A percentile compares a stretch with the other conserved stretches of the same genome.
Evolutionary conservation across 306 rosid species (phyloP).

Genomic region (Canavalia ensiformis): DNA sequence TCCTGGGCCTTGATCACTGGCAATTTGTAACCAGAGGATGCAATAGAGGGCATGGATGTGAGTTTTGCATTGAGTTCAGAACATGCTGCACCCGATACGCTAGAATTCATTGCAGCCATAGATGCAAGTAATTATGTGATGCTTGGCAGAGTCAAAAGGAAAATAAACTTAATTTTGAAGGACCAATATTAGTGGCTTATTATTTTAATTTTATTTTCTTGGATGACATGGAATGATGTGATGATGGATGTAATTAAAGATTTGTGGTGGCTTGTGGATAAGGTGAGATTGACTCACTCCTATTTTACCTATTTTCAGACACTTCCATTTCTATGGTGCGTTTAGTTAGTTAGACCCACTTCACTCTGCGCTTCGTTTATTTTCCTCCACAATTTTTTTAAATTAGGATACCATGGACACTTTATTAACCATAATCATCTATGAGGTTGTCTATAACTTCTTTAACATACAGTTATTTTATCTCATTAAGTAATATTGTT

Average conservation of each 20-base stretch:
- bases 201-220: conserved; percentile 6
- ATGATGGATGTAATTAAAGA: conserved; percentile 43
- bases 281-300: conserved; percentile 87
- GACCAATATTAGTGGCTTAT: not conserved
- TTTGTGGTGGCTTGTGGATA: conserved; percentile 94
- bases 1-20: conserved; percentile 76
- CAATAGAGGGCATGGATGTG: conserved; percentile 52
- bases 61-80: conserved; percentile 64
- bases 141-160: not conserved
- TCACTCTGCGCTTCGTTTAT: too few species aligned
- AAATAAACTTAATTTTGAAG: conserved; percentile 13
- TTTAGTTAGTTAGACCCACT: conserved; percentile 60
- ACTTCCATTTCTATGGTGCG: conserved; percentile 41
- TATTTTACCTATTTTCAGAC: conserved; percentile 46
- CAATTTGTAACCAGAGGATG: conserved; percentile 54
- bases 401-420: too few species aligned
- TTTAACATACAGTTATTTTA: too few species aligned
- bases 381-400: too few species aligned
- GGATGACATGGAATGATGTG: conserved; percentile 40
- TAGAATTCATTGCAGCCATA: conserved; percentile 89
- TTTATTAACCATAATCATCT: too few species aligned
- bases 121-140: not conserved
- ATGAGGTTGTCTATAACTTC: too few species aligned
- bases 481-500: too few species aligned
- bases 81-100: conserved; percentile 69